A percentile compares a stretch with the other conserved stretches of the same genome.
Evolutionary conservation across 2,329 filamentous ascomycete genomes (phyloP).

Genomic region (Arthrobotrys pseudoclavata): DNA sequence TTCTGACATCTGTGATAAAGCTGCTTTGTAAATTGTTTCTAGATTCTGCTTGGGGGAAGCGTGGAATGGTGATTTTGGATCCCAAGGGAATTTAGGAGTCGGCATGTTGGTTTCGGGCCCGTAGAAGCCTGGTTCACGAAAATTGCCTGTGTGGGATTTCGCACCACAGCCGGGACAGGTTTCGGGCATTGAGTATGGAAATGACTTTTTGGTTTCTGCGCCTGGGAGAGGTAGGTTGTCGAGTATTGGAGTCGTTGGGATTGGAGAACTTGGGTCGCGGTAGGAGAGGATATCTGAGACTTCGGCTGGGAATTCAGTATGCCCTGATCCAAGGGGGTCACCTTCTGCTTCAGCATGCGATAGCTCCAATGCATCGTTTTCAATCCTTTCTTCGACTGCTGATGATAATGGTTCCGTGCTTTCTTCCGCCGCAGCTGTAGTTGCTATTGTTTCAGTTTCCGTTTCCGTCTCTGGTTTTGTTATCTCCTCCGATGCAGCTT

Average conservation of each 20-base stretch:
- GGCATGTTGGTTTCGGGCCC: slow-evolving; percentile 49
- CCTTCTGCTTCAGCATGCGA: slow-evolving; percentile 1
- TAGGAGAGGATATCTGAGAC: slow-evolving; percentile 35
- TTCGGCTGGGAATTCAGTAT: background rate
- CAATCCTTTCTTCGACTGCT: background rate
- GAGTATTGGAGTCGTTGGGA: slow-evolving; percentile 14
- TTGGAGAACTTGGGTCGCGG: slow-evolving; percentile 38
- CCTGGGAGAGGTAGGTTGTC: slow-evolving; percentile 33
- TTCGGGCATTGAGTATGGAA: slow-evolving; percentile 68
- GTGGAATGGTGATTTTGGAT: slow-evolving; percentile 21
- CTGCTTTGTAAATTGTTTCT: slow-evolving; percentile 19
- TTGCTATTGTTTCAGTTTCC: background rate
- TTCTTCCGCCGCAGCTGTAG: background rate
- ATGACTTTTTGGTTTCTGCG: background rate
- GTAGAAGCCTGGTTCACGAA: slow-evolving; percentile 73
- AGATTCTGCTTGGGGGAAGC: slow-evolving; percentile 60
- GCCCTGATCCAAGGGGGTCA: background rate
- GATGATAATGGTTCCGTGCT: background rate
- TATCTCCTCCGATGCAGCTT: background rate
- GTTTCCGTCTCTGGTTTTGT: background rate
- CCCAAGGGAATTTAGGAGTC: slow-evolving; percentile 61
- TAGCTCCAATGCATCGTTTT: background rate
- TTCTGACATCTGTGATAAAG: slow-evolving; percentile 35
- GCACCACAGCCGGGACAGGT: slow-evolving; percentile 77
- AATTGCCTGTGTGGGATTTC: slow-evolving; percentile 72